Conservation (phyloP, 2,329 filamentous ascomycete species). For the Botrytis galanthina region DNA sequence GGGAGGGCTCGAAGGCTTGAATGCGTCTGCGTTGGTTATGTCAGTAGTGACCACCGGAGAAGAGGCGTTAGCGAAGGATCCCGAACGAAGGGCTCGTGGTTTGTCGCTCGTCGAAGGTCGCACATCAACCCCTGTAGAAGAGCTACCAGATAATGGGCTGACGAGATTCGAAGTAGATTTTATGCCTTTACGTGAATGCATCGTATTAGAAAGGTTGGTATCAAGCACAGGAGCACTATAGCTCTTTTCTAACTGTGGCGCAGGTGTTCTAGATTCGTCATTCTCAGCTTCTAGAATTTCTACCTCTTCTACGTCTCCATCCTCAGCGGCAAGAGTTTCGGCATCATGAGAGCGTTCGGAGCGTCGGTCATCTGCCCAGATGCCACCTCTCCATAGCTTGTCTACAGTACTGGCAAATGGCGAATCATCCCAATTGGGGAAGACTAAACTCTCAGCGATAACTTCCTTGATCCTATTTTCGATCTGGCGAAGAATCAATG, state of each 20-base stretch:
- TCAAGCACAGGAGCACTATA: slow-evolving; percentile 50
- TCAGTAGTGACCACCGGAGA: slow-evolving; percentile 67
- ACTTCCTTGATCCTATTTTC: slow-evolving; percentile 95
- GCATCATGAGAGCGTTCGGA: slow-evolving; percentile 42
- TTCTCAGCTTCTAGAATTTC: slow-evolving; percentile 38
- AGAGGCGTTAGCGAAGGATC: slow-evolving; percentile 60
- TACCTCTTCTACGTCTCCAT: slow-evolving; percentile 48
- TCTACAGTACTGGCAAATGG: slow-evolving; percentile 81
- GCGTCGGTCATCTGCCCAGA: slow-evolving; percentile 62
- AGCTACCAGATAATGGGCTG: slow-evolving; percentile 41
- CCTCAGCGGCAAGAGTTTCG: slow-evolving; percentile 44
- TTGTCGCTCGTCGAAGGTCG: slow-evolving; percentile 44
- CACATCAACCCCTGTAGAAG: slow-evolving; percentile 50
- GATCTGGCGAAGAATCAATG: slow-evolving; percentile 85
- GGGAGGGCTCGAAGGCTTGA: slow-evolving; percentile 53
- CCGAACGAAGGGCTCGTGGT: slow-evolving; percentile 57
- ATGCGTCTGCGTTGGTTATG: slow-evolving; percentile 62
- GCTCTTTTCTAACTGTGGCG: slow-evolving; percentile 53
- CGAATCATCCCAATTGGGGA: slow-evolving; percentile 94
- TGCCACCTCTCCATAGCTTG: slow-evolving; percentile 80
- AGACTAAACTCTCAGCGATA: slow-evolving; percentile 84
- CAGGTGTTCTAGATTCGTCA: slow-evolving; percentile 41
- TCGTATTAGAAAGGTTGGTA: slow-evolving; percentile 41
- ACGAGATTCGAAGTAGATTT: slow-evolving; percentile 33
- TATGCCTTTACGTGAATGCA: slow-evolving; percentile 50